Base-by-base conservation (phyloP, 2,329 filamentous ascomycete genomes). In the Myriosclerotinia curreyana region DNA sequence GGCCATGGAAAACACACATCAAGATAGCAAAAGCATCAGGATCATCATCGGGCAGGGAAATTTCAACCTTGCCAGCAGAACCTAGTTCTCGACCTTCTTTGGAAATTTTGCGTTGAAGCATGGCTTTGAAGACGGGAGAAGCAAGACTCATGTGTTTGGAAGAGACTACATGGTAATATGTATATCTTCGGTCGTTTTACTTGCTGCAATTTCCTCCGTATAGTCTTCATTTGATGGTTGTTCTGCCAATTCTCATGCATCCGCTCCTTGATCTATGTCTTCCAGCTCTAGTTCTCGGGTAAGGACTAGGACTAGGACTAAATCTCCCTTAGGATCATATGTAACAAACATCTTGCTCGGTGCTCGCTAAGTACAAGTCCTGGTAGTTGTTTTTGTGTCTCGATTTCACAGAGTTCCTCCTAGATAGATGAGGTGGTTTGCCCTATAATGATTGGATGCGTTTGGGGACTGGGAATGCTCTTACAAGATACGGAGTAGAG, bases 101-200 rank as follows among this genome's bases (percentile, higher is more conserved):
- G 53, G 59, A 63, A 14, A 59, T 42, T 14, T 20, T 40, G 42
- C n/a, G 25, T 44, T 34, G 52, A 58, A 63, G 46, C 53, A 63
- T 63, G 20, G 52, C 52, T 34, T 58, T 63, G 34, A 63, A 63
- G 3, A 63, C 61, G 5, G 61, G 52, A 42, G 61, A 63, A 42
- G 61, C 61, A 42, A 63, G 52, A 14, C 28, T 31, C 61, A 63
- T 50, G 15, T 63, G 61, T 42, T 58, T 63, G 20, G 61, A 63
- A 8, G 61, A 63, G 22, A 63, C 61, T 40, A 52, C 44, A 63
- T n/a, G n/a, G n/a, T n/a, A n/a, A n/a, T 63, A 25, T 48, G 55
- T 58, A 58, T 12, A 38, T 56, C 31, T 55, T 54, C 31, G 11
- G n/a, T 40, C 20, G 40, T n/a, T 25, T 38, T 31, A 6, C 38